Conservation (phyloP, 2,329 filamentous ascomycete species). For the Curvularia spicifera region DNA sequence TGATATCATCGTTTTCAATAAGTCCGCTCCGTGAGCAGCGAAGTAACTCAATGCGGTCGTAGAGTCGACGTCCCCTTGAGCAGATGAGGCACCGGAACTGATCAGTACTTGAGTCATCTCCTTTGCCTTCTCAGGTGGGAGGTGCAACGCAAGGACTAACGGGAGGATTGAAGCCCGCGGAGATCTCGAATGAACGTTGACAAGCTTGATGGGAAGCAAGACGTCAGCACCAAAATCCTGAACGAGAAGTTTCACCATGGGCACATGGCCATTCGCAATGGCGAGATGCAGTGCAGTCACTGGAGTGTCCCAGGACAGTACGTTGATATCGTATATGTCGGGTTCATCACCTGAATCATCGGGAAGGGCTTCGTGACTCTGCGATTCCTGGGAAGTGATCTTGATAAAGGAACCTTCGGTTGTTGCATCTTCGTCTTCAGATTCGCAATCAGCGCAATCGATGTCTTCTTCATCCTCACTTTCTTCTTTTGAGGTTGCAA, state of each 20-base stretch:
- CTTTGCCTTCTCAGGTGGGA: constrained; percentile 68
- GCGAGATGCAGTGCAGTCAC: constrained; percentile 79
- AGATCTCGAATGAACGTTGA: constrained; percentile 55
- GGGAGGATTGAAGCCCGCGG: constrained; percentile 70
- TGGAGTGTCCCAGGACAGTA: constrained; percentile 78
- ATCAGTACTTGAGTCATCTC: constrained; percentile 71
- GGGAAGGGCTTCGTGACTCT: constrained; percentile 55
- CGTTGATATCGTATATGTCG: constrained; percentile 80
- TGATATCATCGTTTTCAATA: constrained; percentile 57
- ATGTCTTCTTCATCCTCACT: constrained; percentile 56
- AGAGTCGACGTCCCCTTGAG: constrained; percentile 72
- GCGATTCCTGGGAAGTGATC: constrained; percentile 53
- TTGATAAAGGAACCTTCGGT: constrained; percentile 76
- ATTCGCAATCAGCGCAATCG: constrained; percentile 60
- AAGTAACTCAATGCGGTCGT: constrained; percentile 67
- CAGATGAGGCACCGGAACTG: constrained; percentile 72
- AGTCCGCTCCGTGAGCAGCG: constrained; percentile 18
- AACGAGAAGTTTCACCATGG: constrained; percentile 72
- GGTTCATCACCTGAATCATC: constrained; percentile 68
- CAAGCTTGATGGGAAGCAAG: constrained; percentile 74
- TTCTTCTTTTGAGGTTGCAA: constrained; percentile 40
- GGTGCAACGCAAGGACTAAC: constrained; percentile 69
- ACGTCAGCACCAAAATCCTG: constrained; percentile 76
- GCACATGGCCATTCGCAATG: constrained; percentile 73
- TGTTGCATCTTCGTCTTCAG: constrained; percentile 55